These are phyloP conservation scores for Tolypocladium sp. DNA, from an alignment of 2,329 filamentous ascomycete genomes.

Conservation along the genomic window DNA sequence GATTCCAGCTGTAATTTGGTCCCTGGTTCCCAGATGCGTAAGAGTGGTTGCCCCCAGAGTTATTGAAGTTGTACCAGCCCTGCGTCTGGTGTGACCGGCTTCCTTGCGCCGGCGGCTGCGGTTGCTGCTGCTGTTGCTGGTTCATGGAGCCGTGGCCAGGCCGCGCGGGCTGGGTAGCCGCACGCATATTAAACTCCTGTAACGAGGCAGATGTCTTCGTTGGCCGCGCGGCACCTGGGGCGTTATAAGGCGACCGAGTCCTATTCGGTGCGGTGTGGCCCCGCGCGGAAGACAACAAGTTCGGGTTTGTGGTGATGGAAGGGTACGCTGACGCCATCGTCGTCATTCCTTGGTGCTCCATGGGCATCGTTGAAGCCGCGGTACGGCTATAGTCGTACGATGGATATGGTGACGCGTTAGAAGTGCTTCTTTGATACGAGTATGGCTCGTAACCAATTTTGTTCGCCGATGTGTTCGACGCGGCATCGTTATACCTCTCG, in stretches of 20 bases:
- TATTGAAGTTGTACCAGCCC: constrained; percentile 2
- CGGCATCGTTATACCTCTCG: constrained; percentile 8
- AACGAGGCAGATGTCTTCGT: not conserved
- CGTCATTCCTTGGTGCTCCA: not conserved
- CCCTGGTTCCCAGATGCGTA: constrained; percentile 10
- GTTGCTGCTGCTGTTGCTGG: not conserved
- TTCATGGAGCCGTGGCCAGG: not conserved
- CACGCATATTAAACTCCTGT: not conserved
- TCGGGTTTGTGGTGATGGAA: not conserved
- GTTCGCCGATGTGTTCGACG: constrained; percentile 1
- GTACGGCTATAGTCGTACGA: constrained; percentile 18
- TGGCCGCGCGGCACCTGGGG: not conserved
- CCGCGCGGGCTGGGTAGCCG: not conserved
- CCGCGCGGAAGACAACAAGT: not conserved
- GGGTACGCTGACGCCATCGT: constrained; percentile 1
- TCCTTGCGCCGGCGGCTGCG: not conserved
- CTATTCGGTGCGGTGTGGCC: not conserved
- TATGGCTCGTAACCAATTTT: constrained; percentile 22
- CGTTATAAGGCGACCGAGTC: constrained; percentile 1
- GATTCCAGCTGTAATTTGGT: constrained; percentile 15
- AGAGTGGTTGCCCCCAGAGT: constrained; percentile 9
- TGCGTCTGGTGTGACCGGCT: constrained; percentile 1
- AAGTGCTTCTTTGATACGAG: constrained; percentile 14
- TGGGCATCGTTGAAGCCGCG: constrained; percentile 10
- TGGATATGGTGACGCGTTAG: constrained; percentile 8